Evolutionary conservation across 1,284 basidiomycete species (phyloP), one percentile per base, ranked within the genome.

Genomic region (Malassezia globosa): DNA sequence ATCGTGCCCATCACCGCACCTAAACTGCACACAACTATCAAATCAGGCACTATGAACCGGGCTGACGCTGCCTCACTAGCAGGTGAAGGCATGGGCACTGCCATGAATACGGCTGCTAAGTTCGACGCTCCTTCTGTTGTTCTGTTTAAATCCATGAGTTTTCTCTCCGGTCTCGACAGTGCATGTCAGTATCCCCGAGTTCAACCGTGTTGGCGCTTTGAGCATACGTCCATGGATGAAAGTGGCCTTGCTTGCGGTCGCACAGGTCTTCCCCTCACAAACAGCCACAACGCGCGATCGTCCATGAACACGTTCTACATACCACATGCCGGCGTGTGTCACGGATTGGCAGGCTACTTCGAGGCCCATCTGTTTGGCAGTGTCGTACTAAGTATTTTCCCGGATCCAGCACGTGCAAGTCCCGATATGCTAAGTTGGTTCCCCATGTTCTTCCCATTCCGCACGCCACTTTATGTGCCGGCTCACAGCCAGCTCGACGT

Each of bases 351-450:
- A 2, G 94, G 94, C 3, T 97, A 96, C 73, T 99, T 99, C 66
- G 92, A 97, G 73, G 87, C 92, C 0, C 81, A 87, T 24, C 75
- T 97, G 4, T 99, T 95, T 70, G 81, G 81, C 33, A 82, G 84
- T 59, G 78, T 97, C 18, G 85, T 85, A 0, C 76, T 97, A 29
- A 94, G 87, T 61, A 99, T 94, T 41, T 89, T 95, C 70, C 94
- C 94, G 0, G 81, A 88, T 48, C 81, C 55, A 3, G 82, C 40
- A 83, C 84, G 72, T 81, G 85, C 47, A 73, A 79, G 14, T 85
- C 51, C 85, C 60, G 84, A 96, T 61, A 96, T 97, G 92, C 77
- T 96, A 54, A 92, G 87, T 64, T 99, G 94, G 94, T 99, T 99
- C 76, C 94, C 94, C 0, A 76, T 96, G 26, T 95, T 88, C 75